Conservation (phyloP, 179 eudicot species). For the Nepenthes alata region DNA sequence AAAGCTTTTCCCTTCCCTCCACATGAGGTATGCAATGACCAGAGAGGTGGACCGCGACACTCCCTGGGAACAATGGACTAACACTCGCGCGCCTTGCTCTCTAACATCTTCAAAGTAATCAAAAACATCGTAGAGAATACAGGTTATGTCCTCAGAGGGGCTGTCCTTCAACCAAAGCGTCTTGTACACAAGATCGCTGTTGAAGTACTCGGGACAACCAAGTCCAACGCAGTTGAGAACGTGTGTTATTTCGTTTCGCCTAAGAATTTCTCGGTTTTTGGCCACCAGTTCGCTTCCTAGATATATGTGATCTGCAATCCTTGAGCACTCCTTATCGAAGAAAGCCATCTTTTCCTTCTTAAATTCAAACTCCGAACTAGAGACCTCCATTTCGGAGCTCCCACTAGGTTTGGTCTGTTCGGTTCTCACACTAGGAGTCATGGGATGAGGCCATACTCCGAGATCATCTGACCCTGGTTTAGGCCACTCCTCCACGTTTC, state of each 20-base stretch:
- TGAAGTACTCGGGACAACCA: conserved; percentile 79
- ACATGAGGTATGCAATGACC: conserved; percentile 93
- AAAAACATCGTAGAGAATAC: conserved; percentile 84
- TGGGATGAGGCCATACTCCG: conserved; percentile 76
- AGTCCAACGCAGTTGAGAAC: conserved; percentile 91
- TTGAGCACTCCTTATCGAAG: conserved; percentile 79
- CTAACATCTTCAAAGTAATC: conserved; percentile 93
- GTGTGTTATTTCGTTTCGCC: conserved; percentile 66
- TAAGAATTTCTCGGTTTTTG: conserved; percentile 54
- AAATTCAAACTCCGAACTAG: conserved; percentile 49
- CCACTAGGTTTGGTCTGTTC: conserved; percentile 11
- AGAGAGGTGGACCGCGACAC: conserved; percentile 85
- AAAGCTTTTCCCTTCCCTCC: conserved; percentile 67
- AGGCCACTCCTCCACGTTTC: conserved; percentile 73
- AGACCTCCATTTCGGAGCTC: conserved; percentile 15
- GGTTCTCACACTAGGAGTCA: conserved; percentile 47
- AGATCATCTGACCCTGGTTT: conserved; percentile 84
- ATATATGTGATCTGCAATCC: conserved; percentile 64
- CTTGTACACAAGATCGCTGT: conserved; percentile 67
- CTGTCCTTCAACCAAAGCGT: conserved; percentile 92
- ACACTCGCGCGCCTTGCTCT: conserved; percentile 67
- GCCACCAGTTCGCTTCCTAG: conserved; percentile 82
- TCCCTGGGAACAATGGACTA: conserved; percentile 89
- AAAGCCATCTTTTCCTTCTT: conserved; percentile 70
- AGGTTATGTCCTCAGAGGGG: conserved; percentile 88